phyloP scores from a whole-genome alignment of 305 asterid genomes.

The Fraxinus greggii region DNA sequence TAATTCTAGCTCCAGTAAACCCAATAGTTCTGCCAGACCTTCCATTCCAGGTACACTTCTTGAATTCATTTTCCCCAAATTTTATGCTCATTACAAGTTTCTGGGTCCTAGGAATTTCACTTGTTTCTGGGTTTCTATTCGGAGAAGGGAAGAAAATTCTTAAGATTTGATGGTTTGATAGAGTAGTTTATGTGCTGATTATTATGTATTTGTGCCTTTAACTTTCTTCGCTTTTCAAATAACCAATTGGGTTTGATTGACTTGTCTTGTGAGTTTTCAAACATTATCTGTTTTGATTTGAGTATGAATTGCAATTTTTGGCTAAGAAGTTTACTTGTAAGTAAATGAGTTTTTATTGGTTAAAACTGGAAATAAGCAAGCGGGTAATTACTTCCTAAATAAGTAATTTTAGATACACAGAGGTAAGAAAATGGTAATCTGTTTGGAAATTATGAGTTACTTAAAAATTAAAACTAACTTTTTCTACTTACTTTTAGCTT shows the following conservation, averaged over 20 bases:
- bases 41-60: constrained; percentile 29
- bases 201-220: background rate
- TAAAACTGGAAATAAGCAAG: background rate
- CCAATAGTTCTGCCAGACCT: constrained; percentile 22
- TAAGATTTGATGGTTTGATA: background rate
- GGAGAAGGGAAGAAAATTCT: background rate
- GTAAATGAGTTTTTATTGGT: background rate
- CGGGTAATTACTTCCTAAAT: no score
- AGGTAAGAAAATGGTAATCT: background rate
- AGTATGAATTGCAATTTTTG: background rate
- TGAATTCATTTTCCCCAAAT: background rate
- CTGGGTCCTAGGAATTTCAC: background rate
- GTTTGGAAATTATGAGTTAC: background rate
- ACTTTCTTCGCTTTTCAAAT: background rate
- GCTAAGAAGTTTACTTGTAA: background rate
- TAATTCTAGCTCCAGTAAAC: constrained; percentile 16
- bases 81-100: constrained; percentile 6
- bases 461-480: background rate
- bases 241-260: background rate
- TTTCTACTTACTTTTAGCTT: background rate
- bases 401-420: background rate
- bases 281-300: background rate
- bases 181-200: background rate
- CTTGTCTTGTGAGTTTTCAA: background rate
- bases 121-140: background rate